Evolutionary conservation across 306 rosid species (phyloP), one percentile per base, ranked within the genome.

Genomic region (Inga leiocalycina): DNA sequence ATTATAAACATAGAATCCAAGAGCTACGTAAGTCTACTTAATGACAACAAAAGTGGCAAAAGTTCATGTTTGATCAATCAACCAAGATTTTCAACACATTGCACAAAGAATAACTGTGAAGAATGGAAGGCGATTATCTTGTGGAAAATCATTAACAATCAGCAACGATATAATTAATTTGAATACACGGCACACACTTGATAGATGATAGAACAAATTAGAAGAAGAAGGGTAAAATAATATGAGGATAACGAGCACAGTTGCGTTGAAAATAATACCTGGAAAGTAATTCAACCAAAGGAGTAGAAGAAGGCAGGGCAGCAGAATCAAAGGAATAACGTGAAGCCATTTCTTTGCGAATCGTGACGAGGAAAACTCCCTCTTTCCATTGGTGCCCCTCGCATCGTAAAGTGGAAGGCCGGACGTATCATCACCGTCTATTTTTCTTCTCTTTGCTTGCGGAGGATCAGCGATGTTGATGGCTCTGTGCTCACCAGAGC

Each of bases 261-360:
- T 16, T 35, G 8, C 20, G 49, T 37, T 17, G 49, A 69, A 69
- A 17, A 39, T 19, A 22, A 24, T 39, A 69, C 74, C 74, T 19
- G 30, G 49, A 69, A 39, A 69, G 15, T 24, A 37, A 39, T 17
- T 17, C 30, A 44, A 39, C 48, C 48, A 69, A 20, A 69, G 30
- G 11, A 39, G 43, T 39, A 87, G 56, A 72, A 88, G 83, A 84
- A 88, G 2, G 86, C 91, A 82, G n/a, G 89, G 75, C 51, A 92
- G 16, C 27, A 94, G 79, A 43, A 89, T 51, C 56, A 64, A 19
- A 0, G 91, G 93, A 71, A 90, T 86, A 0, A 52, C 79, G 73
- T 88, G 92, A 73, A 88, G 72, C 90, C 87, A 88, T 59, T 75
- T 90, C 78, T 54, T 82, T 6, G 54, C 22, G 22, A 82, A 65